Percentiles rank a stretch among this genome's conserved stretches.
phyloP scores from a whole-genome alignment of 2,329 filamentous ascomycete genomes.

The Penicillium sp. region DNA sequence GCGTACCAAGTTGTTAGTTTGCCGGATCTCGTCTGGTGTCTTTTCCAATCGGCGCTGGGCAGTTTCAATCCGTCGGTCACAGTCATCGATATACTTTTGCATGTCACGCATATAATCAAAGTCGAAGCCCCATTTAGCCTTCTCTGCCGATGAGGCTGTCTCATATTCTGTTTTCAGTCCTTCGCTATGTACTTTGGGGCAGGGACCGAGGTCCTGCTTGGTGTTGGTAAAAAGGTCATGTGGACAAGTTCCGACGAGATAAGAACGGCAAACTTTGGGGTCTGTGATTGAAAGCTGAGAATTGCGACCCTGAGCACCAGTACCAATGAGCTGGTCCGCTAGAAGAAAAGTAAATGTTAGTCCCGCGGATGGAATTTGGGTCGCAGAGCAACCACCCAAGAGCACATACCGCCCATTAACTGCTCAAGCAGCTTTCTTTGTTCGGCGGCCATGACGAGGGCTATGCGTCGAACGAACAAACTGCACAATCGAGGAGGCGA shows the following conservation, averaged over 20 bases:
- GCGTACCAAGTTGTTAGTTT: slow-evolving; percentile 75
- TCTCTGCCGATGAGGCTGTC: slow-evolving; percentile 62
- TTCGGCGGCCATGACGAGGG: slow-evolving; percentile 75
- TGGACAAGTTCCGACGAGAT: slow-evolving; percentile 86
- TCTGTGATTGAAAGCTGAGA: slow-evolving; percentile 84
- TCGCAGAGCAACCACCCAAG: too few species aligned
- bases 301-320: slow-evolving; percentile 64
- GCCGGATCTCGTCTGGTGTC: slow-evolving; percentile 92
- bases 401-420: slow-evolving; percentile 55
- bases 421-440: slow-evolving; percentile 98
- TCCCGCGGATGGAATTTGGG: slow-evolving; percentile 8
- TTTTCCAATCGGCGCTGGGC: slow-evolving; percentile 90
- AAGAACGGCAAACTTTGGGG: slow-evolving; percentile 89
- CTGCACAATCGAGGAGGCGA: slow-evolving; percentile 1
- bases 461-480: slow-evolving; percentile 6
- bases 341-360: slow-evolving; percentile 24
- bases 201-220: slow-evolving; percentile 90
- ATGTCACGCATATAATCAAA: slow-evolving; percentile 96
- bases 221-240: slow-evolving; percentile 99
- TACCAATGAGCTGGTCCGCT: slow-evolving; percentile 68
- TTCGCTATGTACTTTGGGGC: slow-evolving; percentile 82
- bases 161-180: slow-evolving; percentile 86
- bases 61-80: slow-evolving; percentile 85
- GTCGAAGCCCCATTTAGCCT: slow-evolving; percentile 79
- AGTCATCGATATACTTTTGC: slow-evolving; percentile 94